Conservation (phyloP, 345 rosid genomes). For the Ceriops decandra region DNA sequence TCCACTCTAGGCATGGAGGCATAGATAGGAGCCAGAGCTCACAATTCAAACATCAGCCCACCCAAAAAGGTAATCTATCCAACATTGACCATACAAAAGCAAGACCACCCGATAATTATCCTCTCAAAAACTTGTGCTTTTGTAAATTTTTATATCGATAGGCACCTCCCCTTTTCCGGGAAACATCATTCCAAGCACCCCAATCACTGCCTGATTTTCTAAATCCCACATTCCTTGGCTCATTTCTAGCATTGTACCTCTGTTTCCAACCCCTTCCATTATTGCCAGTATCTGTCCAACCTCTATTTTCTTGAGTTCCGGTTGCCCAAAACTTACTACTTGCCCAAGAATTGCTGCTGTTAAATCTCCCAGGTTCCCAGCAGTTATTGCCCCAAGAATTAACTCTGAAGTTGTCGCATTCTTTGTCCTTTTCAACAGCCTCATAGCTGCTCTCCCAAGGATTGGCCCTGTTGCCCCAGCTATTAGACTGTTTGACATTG, state of each 20-base stretch:
- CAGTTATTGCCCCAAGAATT: slow-evolving; percentile 29
- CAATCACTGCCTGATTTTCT: slow-evolving; percentile 30
- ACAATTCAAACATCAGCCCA: too few species aligned
- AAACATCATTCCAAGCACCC: slow-evolving; percentile 37
- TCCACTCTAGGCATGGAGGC: too few species aligned
- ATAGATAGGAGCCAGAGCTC: too few species aligned
- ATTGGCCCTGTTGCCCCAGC: slow-evolving; percentile 11
- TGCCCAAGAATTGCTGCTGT: slow-evolving; percentile 25
- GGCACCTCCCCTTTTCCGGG: slow-evolving; percentile 45
- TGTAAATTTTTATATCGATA: slow-evolving; percentile 28
- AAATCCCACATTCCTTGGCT: slow-evolving; percentile 26
- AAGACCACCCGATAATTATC: slow-evolving; percentile 36
- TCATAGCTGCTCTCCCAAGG: slow-evolving; percentile 18
- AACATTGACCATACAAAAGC: slow-evolving; percentile 18
- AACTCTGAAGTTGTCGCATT: slow-evolving; percentile 21
- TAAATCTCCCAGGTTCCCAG: slow-evolving; percentile 16
- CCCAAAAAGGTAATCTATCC: background rate
- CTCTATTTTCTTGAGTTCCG: slow-evolving; percentile 4
- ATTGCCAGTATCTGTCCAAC: slow-evolving; percentile 5
- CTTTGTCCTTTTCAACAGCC: slow-evolving; percentile 15
- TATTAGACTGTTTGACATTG: background rate
- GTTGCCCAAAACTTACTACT: background rate
- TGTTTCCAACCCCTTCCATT: slow-evolving; percentile 12
- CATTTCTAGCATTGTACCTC: slow-evolving; percentile 15
- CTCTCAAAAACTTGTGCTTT: slow-evolving; percentile 37